Evolutionary conservation across 2,329 filamentous ascomycete genomes (phyloP).

Genomic region (Pseudocercospora musae): DNA sequence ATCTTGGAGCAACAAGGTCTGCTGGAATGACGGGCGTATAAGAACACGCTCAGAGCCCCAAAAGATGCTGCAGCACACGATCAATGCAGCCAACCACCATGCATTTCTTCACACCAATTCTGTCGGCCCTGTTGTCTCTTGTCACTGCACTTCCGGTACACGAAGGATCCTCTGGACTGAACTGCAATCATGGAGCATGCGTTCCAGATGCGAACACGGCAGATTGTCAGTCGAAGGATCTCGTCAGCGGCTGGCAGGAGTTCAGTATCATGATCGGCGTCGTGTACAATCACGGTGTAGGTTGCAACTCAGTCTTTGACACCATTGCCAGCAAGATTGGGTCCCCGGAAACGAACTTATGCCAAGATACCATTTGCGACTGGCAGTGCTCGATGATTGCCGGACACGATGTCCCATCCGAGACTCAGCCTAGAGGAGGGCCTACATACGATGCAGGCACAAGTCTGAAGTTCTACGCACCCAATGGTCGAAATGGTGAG

Average conservation of each 20-base stretch:
- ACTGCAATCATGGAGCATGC: neutral
- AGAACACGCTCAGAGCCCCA: neutral
- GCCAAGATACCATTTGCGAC: neutral
- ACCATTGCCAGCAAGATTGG: neutral
- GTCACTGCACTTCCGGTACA: neutral
- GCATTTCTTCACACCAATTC: neutral
- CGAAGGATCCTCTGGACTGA: neutral
- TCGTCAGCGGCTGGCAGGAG: neutral
- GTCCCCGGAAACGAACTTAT: neutral
- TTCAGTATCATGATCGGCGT: neutral
- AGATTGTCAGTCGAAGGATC: neutral
- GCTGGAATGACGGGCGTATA: neutral
- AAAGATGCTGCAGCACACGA: neutral
- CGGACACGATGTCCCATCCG: neutral
- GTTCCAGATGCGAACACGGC: neutral
- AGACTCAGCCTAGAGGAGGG: neutral
- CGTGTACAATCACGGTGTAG: neutral
- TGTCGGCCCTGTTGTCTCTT: neutral
- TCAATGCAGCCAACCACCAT: neutral
- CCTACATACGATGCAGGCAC: neutral
- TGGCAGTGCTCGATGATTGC: neutral
- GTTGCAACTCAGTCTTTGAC: neutral
- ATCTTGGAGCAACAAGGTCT: neutral
- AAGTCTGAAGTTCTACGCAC: neutral
- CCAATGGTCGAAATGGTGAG: neutral